These are phyloP conservation scores for Potentilla sterilis DNA, from an alignment of 306 rosid genomes.

Conservation along the genomic window DNA sequence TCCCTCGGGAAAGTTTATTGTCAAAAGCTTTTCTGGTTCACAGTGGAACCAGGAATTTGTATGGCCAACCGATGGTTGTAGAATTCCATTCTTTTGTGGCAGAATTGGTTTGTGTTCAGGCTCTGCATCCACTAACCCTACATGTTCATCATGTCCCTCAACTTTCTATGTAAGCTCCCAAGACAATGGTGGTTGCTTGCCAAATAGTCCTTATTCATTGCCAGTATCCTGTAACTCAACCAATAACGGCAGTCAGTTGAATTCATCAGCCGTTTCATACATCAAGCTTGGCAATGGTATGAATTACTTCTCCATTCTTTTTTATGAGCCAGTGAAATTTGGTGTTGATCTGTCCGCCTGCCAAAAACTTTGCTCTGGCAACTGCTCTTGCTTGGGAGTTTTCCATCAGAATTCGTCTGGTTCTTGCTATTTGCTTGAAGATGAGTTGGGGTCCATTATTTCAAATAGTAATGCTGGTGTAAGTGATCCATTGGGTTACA, in stretches of 20 bases:
- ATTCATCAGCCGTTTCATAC: constrained; percentile 53
- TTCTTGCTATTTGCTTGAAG: constrained; percentile 61
- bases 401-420: constrained; percentile 56
- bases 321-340: constrained; percentile 42
- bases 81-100: constrained; percentile 67
- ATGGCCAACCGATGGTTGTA: constrained; percentile 60
- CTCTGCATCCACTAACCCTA: constrained; percentile 36
- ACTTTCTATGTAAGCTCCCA: constrained; percentile 45
- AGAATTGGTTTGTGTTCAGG: constrained; percentile 55
- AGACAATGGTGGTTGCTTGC: constrained; percentile 53
- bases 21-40: constrained; percentile 52
- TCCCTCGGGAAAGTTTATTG: constrained; percentile 48
- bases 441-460: constrained; percentile 62
- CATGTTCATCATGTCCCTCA: constrained; percentile 77
- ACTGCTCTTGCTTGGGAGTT: constrained; percentile 81
- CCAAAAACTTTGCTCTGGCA: constrained; percentile 55
- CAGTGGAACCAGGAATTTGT: constrained; percentile 52
- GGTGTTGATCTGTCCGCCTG: constrained; percentile 52
- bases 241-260: constrained; percentile 18
- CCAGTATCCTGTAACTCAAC: constrained; percentile 51
- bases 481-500: constrained; percentile 46
- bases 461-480: constrained; percentile 24
- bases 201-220: constrained; percentile 54
- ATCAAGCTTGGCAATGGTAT: constrained; percentile 50
- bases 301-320: constrained; percentile 49